Conservation (phyloP, 179 eudicot genomes). For the Carnegiea gigantea region DNA sequence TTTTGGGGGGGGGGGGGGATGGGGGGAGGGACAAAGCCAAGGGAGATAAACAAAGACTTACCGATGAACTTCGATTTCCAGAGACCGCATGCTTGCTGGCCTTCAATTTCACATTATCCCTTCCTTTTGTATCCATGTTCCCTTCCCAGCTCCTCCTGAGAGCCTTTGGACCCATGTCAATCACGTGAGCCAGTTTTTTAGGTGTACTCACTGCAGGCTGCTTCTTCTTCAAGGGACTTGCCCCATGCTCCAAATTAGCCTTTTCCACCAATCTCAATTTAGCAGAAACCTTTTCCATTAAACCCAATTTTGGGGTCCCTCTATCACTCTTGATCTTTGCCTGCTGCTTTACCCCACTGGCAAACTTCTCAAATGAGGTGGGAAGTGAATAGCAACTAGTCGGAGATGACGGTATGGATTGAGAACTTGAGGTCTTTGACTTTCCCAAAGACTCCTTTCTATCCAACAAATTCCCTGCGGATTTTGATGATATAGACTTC, state of each 20-base stretch:
- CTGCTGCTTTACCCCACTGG: slow-evolving; percentile 69
- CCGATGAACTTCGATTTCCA: slow-evolving; percentile 64
- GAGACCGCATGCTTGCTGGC: slow-evolving; percentile 46
- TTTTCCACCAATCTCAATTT: slow-evolving; percentile 51
- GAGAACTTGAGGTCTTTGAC: slow-evolving; percentile 52
- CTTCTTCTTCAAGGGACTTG: slow-evolving; percentile 51
- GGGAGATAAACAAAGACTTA: slow-evolving; percentile 37
- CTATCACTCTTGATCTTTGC: slow-evolving; percentile 62
- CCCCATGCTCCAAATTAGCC: slow-evolving; percentile 41
- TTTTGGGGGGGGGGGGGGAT: background rate
- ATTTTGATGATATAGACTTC: slow-evolving; percentile 66
- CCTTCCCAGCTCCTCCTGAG: slow-evolving; percentile 97
- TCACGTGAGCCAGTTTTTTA: slow-evolving; percentile 62
- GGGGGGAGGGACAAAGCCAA: background rate
- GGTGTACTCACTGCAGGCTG: slow-evolving; percentile 40
- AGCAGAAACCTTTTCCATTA: slow-evolving; percentile 55
- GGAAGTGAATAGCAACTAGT: slow-evolving; percentile 86
- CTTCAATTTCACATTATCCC: slow-evolving; percentile 55
- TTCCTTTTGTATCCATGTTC: slow-evolving; percentile 60
- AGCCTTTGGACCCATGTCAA: slow-evolving; percentile 80
- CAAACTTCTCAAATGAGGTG: slow-evolving; percentile 79
- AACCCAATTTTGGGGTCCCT: slow-evolving; percentile 42
- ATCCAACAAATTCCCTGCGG: slow-evolving; percentile 37
- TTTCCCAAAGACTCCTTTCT: slow-evolving; percentile 55
- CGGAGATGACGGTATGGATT: slow-evolving; percentile 77